Conservation (phyloP, 805 yeast genomes). For the Saccharomycopsis sp. region DNA sequence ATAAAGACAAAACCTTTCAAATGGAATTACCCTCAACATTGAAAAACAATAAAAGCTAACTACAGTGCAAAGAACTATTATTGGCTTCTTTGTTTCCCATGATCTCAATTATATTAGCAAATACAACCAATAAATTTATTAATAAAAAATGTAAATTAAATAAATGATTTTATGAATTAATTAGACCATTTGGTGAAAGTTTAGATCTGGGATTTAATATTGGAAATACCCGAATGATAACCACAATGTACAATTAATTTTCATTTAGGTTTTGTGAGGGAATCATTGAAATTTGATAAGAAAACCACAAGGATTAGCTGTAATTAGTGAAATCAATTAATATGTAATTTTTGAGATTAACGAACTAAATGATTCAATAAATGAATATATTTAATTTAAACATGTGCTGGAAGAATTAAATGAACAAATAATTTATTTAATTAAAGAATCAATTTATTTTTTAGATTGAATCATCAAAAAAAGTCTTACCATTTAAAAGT, state of each 20-base stretch:
- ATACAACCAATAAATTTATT: slow-evolving; percentile 3
- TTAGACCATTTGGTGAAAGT: not conserved
- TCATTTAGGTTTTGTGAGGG: slow-evolving; percentile 10
- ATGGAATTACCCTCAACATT: no score
- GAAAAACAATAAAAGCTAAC: slow-evolving; percentile 5
- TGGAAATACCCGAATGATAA: slow-evolving; percentile 15
- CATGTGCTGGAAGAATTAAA: slow-evolving; percentile 2
- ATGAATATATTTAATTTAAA: slow-evolving; percentile 7
- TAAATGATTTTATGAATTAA: slow-evolving; percentile 1
- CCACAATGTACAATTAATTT: slow-evolving; percentile 11
- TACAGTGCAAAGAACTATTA: slow-evolving; percentile 3
- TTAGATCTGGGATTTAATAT: slow-evolving; percentile 8
- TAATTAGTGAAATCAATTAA: not conserved
- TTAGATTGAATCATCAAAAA: slow-evolving; percentile 4
- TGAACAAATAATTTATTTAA: not conserved
- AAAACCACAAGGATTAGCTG: not conserved
- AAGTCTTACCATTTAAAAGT: slow-evolving; percentile 16
- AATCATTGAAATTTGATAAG: slow-evolving; percentile 6
- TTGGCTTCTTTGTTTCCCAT: slow-evolving; percentile 7
- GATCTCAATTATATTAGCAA: slow-evolving; percentile 4
- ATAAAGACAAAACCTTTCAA: no score
- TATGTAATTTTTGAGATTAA: slow-evolving; percentile 7
- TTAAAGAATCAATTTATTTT: slow-evolving; percentile 8
- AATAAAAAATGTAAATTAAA: slow-evolving; percentile 1
- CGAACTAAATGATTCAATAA: slow-evolving; percentile 6